Evolutionary conservation across 225 moss, liverwort and hornwort genomes (phyloP), one percentile per base, ranked within the genome.

Genomic region (Sphagnum contortum): DNA sequence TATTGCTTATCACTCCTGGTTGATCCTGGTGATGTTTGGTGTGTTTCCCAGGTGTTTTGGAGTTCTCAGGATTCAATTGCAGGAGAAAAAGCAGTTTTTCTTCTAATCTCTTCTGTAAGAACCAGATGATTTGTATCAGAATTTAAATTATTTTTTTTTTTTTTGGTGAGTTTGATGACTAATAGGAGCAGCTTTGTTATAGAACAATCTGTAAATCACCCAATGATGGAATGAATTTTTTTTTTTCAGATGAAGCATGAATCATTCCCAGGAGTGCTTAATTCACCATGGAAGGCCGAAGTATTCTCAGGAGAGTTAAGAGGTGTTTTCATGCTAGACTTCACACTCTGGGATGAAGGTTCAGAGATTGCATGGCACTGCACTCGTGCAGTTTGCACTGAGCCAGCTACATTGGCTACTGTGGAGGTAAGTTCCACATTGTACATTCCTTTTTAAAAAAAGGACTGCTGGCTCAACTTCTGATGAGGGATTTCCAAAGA

Each of bases 301-400:
- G 89, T 87, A 29, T 94, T 94, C 62, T 91, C 94, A 47, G 94
- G 91, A 56, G 81, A 80, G 57, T 75, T 94, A 49, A 81, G 67
- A 9, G 94, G 91, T 60, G 91, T 94, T 5, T 89, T 85, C 59
- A 80, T 91, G 71, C 64, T 94, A 67, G 94, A 94, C 62, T 79
- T 94, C 62, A 91, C 94, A 62, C 80, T 94, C 0, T 94, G 94
- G 91, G 91, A 91, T 64, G 83, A 83, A 47, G 77, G 80, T 52
- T 85, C 83, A 57, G 94, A 94, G 78, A 91, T 91, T 59, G 94
- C 94, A 0, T 94, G 94, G 94, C 87, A 87, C 11, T 80, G 80
- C 68, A 79, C 84, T 13, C 75, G 77, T 74, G 87, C 89, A 49
- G 87, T 88, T 51, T 70, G 83, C 59, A 82, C 83, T 0, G 74